Percentiles rank a stretch among this genome's conserved stretches.
Evolutionary conservation across 768 basidiomycete species (phyloP).

Genomic region (Pisolithus tinctorius): DNA sequence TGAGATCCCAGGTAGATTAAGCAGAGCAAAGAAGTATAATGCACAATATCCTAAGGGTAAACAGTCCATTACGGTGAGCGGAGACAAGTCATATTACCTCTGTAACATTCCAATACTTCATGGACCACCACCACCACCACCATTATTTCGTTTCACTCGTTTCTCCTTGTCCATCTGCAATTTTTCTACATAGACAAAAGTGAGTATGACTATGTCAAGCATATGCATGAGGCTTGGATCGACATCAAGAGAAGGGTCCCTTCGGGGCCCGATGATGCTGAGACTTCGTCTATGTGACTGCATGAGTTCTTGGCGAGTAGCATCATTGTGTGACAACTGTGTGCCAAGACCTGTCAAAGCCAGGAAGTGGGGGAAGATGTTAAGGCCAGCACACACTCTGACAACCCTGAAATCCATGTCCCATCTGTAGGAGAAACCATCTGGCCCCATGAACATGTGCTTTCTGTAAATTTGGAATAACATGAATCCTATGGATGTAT

Average conservation of each 20-base stretch:
- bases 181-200: conserved; percentile 29
- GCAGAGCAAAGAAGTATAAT: not conserved
- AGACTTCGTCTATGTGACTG: conserved; percentile 14
- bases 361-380: not conserved
- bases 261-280: conserved; percentile 14
- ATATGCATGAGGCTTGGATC: conserved; percentile 16
- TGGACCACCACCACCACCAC: not conserved
- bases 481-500: not conserved
- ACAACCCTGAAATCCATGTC: conserved; percentile 10
- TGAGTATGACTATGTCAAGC: conserved; percentile 22
- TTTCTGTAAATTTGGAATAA: conserved; percentile 6
- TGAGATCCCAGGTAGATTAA: not conserved
- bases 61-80: not conserved
- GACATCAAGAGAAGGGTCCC: conserved; percentile 14
- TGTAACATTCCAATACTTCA: not conserved
- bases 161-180: conserved; percentile 20
- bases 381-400: conserved; percentile 9
- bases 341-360: not conserved
- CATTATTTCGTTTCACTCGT: not conserved
- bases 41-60: not conserved
- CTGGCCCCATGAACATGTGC: conserved; percentile 27
- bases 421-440: conserved; percentile 31
- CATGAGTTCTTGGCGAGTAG: conserved; percentile 9
- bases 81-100: not conserved
- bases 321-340: conserved; percentile 18